A percentile compares a stretch with the other conserved stretches of the same genome.
Evolutionary conservation across 2,329 filamentous ascomycete species (phyloP).

Genomic region (Trichoderma brevicompactum): DNA sequence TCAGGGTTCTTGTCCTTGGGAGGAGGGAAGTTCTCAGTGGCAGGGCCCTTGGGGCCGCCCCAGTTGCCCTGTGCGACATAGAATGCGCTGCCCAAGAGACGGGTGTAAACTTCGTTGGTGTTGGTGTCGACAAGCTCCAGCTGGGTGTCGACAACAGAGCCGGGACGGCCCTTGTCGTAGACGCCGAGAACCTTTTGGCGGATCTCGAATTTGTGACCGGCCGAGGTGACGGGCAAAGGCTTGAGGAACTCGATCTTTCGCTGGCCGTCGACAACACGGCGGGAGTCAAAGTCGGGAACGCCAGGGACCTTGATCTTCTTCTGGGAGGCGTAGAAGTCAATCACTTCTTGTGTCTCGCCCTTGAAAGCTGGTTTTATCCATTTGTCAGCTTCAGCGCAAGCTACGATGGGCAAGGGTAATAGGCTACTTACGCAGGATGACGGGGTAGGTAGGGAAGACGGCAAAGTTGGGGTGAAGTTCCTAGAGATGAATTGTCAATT

Average conservation of each 20-base stretch:
- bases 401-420: background rate
- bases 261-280: conserved; percentile 81
- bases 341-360: conserved; percentile 72
- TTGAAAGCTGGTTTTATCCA: conserved; percentile 66
- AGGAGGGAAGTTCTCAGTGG: conserved; percentile 76
- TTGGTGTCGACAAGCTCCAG: conserved; percentile 72
- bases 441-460: conserved; percentile 86
- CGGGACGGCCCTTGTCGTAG: conserved; percentile 87
- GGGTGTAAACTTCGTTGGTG: conserved; percentile 71
- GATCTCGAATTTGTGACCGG: conserved; percentile 74
- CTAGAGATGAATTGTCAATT: conserved; percentile 47
- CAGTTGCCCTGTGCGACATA: conserved; percentile 80
- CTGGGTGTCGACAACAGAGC: conserved; percentile 81
- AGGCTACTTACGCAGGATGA: conserved; percentile 68
- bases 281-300: conserved; percentile 75
- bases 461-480: conserved; percentile 86
- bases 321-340: conserved; percentile 80
- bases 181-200: conserved; percentile 80
- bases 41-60: conserved; percentile 89
- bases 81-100: conserved; percentile 72
- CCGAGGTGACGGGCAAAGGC: conserved; percentile 72
- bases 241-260: conserved; percentile 78
- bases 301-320: conserved; percentile 70
- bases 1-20: conserved; percentile 77
- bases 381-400: conserved; percentile 14